These are phyloP conservation scores for Stephania japonica DNA, from an alignment of 164 flowering plant genomes.

Conservation along the genomic window DNA sequence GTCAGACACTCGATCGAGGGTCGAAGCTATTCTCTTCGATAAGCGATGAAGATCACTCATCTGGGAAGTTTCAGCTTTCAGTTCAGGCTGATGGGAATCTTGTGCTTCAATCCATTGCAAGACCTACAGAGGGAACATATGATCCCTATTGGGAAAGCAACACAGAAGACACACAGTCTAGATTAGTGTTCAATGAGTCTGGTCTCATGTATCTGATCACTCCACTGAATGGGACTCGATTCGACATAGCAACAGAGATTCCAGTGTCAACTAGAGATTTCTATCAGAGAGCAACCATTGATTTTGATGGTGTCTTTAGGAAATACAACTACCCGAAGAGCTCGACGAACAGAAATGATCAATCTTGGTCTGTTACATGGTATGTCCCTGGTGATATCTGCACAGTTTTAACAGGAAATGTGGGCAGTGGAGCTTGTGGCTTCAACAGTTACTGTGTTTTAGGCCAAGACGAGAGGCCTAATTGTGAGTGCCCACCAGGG, in stretches of 20 bases:
- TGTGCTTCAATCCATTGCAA: not conserved
- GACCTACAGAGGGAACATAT: not conserved
- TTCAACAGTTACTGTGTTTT: conserved; percentile 8
- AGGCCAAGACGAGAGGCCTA: not conserved
- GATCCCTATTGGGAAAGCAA: conserved; percentile 5
- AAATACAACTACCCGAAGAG: conserved; percentile 19
- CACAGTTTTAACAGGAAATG: not conserved
- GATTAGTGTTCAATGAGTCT: conserved; percentile 12
- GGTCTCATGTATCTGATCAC: conserved; percentile 10
- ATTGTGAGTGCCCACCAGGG: conserved; percentile 13
- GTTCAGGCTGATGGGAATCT: conserved; percentile 6
- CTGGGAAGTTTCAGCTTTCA: conserved; percentile 19
- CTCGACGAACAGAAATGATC: not conserved
- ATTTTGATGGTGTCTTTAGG: conserved; percentile 27
- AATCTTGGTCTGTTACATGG: conserved; percentile 14
- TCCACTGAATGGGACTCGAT: not conserved
- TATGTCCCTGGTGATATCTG: conserved; percentile 22
- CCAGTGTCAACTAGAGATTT: not conserved
- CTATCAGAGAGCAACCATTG: conserved; percentile 20
- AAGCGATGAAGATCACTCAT: conserved; percentile 19
- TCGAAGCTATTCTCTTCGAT: conserved; percentile 14
- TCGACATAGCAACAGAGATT: not conserved
- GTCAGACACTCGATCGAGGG: conserved; percentile 14
- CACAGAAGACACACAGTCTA: not conserved
- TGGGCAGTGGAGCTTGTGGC: conserved; percentile 17